These are phyloP conservation scores for Tricholoma saponaceum DNA, from an alignment of 768 basidiomycete genomes.

Conservation along the genomic window DNA sequence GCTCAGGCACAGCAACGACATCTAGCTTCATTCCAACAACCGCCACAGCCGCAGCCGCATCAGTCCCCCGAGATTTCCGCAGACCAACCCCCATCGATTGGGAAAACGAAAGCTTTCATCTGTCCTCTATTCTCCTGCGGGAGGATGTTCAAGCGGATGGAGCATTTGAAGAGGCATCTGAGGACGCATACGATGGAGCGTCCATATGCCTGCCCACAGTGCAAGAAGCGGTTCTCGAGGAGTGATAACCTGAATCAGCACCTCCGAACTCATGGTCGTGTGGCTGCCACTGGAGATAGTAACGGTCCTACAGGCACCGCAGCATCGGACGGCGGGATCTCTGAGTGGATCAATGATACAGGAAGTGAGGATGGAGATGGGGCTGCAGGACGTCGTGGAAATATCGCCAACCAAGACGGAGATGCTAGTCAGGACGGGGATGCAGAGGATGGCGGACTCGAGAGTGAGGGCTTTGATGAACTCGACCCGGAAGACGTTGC, in stretches of 20 bases:
- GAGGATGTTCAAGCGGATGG: conserved; percentile 85
- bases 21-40: conserved; percentile 4
- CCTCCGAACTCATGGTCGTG: conserved; percentile 68
- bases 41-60: neutral
- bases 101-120: conserved; percentile 62
- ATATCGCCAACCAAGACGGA: conserved; percentile 18
- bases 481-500: conserved; percentile 17
- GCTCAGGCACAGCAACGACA: conserved; percentile 18
- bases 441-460: conserved; percentile 13
- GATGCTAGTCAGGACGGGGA: conserved; percentile 17
- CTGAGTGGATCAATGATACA: conserved; percentile 10
- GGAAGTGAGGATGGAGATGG: conserved; percentile 17
- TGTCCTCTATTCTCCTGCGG: conserved; percentile 86
- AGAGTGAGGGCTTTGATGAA: conserved; percentile 25
- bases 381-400: conserved; percentile 13
- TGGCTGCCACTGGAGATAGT: conserved; percentile 4
- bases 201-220: conserved; percentile 72
- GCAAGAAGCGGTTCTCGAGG: conserved; percentile 80
- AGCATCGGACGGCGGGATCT: conserved; percentile 5
- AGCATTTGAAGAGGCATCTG: conserved; percentile 85
- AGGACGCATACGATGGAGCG: conserved; percentile 88
- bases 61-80: neutral
- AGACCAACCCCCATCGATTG: conserved; percentile 23
- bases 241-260: conserved; percentile 91
- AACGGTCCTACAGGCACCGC: neutral